Base-by-base conservation (phyloP, 192 early-diverging fungal species). In the Bifiguratus adelaidae region DNA sequence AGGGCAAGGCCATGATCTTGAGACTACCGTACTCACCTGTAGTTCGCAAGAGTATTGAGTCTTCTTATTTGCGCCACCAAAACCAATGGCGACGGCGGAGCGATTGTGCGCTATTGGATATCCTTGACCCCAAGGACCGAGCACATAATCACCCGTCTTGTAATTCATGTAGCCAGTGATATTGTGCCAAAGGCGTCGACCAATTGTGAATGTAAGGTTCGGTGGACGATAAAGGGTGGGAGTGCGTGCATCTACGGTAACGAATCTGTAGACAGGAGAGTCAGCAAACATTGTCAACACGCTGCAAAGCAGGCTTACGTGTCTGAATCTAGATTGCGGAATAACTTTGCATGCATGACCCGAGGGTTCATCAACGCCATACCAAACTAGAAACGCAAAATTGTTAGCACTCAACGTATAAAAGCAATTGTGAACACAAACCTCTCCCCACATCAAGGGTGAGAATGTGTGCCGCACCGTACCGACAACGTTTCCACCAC, bases 91-190 rank as follows among this genome's bases (percentile, higher is more conserved):
- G n/a, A 75, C 37, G 3, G 73, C 67, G 13, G 76, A 78, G 30
- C 61, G 68, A 13, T 60, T 60, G 41, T 43, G 32, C 12, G 42
- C 47, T 25, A 36, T 37, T 7, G 27, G 30, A 3, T 26, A 27
- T 44, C 52, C 50, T 23, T 30, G 22, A 4, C 86, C 82, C 82
- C 84, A 89, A 3, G 58, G 55, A 7, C 76, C 76, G 28, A 90
- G 58, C 4, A 60, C 49, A 71, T 76, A 90, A 26, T 79, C 68
- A 24, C 91, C 91, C 2, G 89, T 85, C 42, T 75, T 74, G 35
- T 78, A 85, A 4, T 81, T 83, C 43, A 97, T 55, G 41, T 74
- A 81, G 3, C 81, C 90, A 7, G 81, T 85, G n/a, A 72, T 70
- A 1, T 64, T 59, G 7, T 50, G 44, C 13, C 77, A 75, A n/a